These are phyloP conservation scores for Penicillium occitanis DNA, from an alignment of 2,329 filamentous ascomycete species.

Conservation along the genomic window DNA sequence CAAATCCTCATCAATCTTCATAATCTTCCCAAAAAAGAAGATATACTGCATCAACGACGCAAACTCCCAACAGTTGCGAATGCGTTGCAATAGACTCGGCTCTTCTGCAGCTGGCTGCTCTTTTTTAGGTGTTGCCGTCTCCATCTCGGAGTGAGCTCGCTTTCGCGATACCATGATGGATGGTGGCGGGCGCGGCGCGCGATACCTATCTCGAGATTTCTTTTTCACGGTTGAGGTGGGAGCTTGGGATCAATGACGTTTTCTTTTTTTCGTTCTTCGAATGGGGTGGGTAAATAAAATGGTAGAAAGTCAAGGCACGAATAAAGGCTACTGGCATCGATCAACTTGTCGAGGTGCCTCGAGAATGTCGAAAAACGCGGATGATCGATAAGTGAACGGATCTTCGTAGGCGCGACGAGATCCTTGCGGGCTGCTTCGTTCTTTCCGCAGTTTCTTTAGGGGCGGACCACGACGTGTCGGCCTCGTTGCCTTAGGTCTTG, in stretches of 20 bases:
- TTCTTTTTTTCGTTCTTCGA: not conserved
- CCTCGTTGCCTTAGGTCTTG: constrained; percentile 8
- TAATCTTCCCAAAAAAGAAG: constrained; percentile 79
- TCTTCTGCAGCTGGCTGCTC: constrained; percentile 42
- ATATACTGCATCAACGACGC: constrained; percentile 93
- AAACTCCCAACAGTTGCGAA: constrained; percentile 95
- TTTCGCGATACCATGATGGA: constrained; percentile 56
- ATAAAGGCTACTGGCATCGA: not conserved
- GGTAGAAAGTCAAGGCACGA: not conserved
- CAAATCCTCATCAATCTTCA: constrained; percentile 86
- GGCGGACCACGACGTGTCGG: constrained; percentile 8
- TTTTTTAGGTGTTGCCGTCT: constrained; percentile 30
- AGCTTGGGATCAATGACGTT: not conserved
- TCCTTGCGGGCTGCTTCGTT: constrained; percentile 9
- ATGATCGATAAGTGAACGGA: constrained; percentile 10
- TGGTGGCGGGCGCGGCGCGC: constrained; percentile 3
- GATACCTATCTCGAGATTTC: constrained; percentile 8
- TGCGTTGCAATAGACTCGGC: constrained; percentile 57
- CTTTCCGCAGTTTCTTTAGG: constrained; percentile 6
- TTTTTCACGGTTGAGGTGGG: not conserved
- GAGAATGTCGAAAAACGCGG: constrained; percentile 8
- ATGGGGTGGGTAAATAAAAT: not conserved
- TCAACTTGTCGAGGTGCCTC: not conserved
- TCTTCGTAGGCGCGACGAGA: constrained; percentile 16
- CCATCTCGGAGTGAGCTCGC: constrained; percentile 57